Evolutionary conservation across 1,284 basidiomycete species (phyloP).

Genomic region (Sporisorium exsertum): DNA sequence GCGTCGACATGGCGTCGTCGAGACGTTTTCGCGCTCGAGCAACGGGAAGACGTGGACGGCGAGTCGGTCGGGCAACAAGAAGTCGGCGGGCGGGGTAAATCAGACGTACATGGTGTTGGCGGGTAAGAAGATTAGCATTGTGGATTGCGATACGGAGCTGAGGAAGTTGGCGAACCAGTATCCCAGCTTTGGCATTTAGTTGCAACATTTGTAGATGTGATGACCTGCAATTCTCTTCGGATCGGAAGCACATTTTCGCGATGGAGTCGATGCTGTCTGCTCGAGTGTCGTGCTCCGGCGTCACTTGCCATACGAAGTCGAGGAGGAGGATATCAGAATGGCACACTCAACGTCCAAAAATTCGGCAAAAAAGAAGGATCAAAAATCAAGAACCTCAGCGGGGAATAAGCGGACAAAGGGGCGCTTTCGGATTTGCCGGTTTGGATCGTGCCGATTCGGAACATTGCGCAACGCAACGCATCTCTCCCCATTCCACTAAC

Average conservation of each 20-base stretch:
- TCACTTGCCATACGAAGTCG: background rate
- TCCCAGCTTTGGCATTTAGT: constrained; percentile 48
- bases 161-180: constrained; percentile 46
- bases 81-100: constrained; percentile 2
- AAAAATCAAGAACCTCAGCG: background rate
- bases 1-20: constrained; percentile 32
- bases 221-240: too few relatives aligned
- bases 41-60: constrained; percentile 52
- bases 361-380: background rate
- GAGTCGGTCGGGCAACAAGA: constrained; percentile 11
- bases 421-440: constrained; percentile 43
- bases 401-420: constrained; percentile 28
- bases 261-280: too few relatives aligned
- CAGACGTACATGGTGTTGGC: constrained; percentile 49
- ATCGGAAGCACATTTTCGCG: too few relatives aligned
- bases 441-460: background rate
- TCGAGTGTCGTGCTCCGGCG: background rate
- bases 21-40: constrained; percentile 50
- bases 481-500: background rate
- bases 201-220: background rate
- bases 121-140: constrained; percentile 51
- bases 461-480: background rate
- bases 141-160: constrained; percentile 47
- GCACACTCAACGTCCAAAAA: too few relatives aligned
- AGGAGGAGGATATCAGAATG: background rate